Conservation (phyloP, 2,329 filamentous ascomycete species). For the Diaporthe ampelina region DNA sequence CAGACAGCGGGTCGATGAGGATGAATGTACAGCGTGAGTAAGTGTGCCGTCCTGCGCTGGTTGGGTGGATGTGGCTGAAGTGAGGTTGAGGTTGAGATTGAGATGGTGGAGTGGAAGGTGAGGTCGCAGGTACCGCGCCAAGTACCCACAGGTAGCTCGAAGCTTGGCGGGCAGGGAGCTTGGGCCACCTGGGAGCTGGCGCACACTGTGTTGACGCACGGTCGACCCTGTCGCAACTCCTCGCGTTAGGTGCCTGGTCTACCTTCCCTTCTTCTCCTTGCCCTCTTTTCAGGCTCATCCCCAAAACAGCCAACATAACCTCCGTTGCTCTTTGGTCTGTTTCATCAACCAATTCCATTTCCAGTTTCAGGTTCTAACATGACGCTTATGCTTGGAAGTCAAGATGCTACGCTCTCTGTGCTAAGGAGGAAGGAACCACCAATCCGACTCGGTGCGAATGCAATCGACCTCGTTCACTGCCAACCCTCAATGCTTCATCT, state of each 20-base stretch:
- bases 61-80: not conserved
- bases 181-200: not conserved
- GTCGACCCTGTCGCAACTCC: not conserved
- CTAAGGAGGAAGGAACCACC: not conserved
- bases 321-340: too few relatives aligned
- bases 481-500: not conserved
- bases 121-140: not conserved
- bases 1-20: not conserved
- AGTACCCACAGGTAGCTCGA: not conserved
- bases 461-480: not conserved
- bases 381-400: not conserved
- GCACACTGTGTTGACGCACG: conserved; percentile 14
- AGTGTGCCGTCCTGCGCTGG: not conserved
- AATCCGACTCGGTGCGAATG: conserved; percentile 1
- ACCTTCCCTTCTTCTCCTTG: not conserved
- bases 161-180: conserved; percentile 24
- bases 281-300: not conserved
- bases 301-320: not conserved
- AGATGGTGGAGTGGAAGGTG: not conserved
- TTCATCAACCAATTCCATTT: not conserved
- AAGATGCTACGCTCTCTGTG: conserved; percentile 11
- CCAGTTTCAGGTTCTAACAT: not conserved
- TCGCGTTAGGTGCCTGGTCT: not conserved
- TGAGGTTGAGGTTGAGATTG: not conserved
- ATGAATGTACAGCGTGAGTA: not conserved